Percentiles rank a stretch among this genome's conserved stretches.
These are phyloP conservation scores for Coprinopsis cinerea DNA, from an alignment of 768 basidiomycete genomes.

Conservation along the genomic window DNA sequence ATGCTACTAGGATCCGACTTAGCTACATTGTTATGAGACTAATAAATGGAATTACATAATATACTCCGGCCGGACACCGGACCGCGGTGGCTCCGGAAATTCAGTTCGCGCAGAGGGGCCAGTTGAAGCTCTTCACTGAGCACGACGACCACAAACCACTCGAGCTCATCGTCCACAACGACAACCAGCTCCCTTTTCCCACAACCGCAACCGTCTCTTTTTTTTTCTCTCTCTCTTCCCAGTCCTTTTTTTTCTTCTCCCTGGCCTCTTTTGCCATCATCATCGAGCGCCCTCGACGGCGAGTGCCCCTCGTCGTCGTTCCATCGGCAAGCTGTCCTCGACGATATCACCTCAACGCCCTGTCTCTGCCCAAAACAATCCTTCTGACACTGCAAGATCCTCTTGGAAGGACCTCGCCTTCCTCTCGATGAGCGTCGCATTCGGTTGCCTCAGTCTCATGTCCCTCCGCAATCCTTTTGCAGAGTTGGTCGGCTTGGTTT, in stretches of 20 bases:
- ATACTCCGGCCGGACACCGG: too few relatives aligned
- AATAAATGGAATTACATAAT: neutral
- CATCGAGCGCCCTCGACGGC: slow-evolving; percentile 9
- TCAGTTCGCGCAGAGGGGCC: neutral
- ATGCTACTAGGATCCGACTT: neutral
- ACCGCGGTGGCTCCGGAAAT: too few relatives aligned
- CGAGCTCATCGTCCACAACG: slow-evolving; percentile 11
- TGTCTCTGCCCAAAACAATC: slow-evolving; percentile 30
- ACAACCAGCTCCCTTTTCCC: slow-evolving; percentile 1
- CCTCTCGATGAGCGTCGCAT: slow-evolving; percentile 60
- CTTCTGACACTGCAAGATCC: slow-evolving; percentile 26
- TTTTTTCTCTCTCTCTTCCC: neutral
- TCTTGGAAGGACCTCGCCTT: slow-evolving; percentile 43
- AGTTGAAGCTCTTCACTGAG: slow-evolving; percentile 1
- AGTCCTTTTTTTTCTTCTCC: neutral
- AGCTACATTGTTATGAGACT: neutral
- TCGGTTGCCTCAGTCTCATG: slow-evolving; percentile 56
- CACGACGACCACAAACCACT: slow-evolving; percentile 3
- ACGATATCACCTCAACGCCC: slow-evolving; percentile 18
- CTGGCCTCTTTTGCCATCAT: neutral
- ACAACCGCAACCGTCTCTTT: neutral
- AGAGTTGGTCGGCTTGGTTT: slow-evolving; percentile 43
- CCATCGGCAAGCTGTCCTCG: slow-evolving; percentile 18
- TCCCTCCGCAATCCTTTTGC: slow-evolving; percentile 51
- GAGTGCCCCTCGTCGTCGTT: slow-evolving; percentile 12